These are phyloP conservation scores for Fusarium concolor DNA, from an alignment of 2,329 filamentous ascomycete genomes.

Conservation along the genomic window DNA sequence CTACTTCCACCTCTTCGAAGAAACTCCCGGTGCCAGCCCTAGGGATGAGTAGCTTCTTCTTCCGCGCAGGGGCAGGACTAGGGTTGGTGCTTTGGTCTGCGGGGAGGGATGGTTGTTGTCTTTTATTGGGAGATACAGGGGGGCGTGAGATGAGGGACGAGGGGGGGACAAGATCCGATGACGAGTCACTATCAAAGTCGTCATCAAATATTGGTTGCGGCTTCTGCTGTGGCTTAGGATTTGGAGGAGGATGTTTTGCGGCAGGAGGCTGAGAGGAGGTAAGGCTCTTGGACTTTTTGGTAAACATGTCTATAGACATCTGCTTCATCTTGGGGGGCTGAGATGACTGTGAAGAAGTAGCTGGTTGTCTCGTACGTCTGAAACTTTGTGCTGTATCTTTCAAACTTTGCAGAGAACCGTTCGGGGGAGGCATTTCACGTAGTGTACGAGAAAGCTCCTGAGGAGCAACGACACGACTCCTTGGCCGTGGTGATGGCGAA, in stretches of 20 bases:
- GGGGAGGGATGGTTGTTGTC: slow-evolving; percentile 3
- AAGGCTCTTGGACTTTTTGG: slow-evolving; percentile 20
- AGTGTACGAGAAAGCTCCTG: slow-evolving; percentile 43
- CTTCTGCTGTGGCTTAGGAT: not conserved
- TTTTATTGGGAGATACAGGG: slow-evolving; percentile 21
- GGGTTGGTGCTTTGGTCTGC: slow-evolving; percentile 18
- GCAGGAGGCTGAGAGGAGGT: slow-evolving; percentile 14
- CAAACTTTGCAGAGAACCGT: slow-evolving; percentile 36
- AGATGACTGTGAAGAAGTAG: slow-evolving; percentile 1
- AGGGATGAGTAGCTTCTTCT: slow-evolving; percentile 56
- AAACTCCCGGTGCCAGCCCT: slow-evolving; percentile 54
- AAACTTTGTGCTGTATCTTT: slow-evolving; percentile 8
- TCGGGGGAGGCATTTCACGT: slow-evolving; percentile 40
- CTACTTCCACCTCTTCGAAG: slow-evolving; percentile 50
- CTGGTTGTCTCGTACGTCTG: not conserved
- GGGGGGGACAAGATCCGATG: slow-evolving; percentile 31
- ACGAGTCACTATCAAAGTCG: slow-evolving; percentile 34
- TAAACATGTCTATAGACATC: slow-evolving; percentile 50
- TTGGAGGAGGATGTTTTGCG: not conserved
- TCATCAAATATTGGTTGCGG: not conserved
- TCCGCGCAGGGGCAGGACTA: slow-evolving; percentile 37
- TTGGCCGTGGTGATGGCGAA: slow-evolving; percentile 40
- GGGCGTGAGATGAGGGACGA: slow-evolving; percentile 22
- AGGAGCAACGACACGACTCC: slow-evolving; percentile 21
- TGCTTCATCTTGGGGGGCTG: slow-evolving; percentile 47